These are phyloP conservation scores for Dendryphion nanum DNA, from an alignment of 2,329 filamentous ascomycete genomes.

Conservation along the genomic window DNA sequence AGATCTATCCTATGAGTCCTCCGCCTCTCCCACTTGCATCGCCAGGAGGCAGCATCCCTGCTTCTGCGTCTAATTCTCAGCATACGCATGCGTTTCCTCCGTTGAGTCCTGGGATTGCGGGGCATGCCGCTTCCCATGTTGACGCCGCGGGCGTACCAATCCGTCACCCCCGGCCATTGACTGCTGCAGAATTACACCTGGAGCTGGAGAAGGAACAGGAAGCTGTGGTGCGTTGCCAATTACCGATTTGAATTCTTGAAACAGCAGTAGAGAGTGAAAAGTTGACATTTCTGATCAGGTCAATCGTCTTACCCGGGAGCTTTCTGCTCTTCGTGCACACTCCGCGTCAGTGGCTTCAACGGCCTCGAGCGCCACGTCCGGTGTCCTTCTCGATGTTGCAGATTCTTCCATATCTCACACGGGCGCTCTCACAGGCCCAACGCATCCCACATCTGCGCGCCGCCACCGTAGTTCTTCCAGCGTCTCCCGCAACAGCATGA, in stretches of 20 bases:
- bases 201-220: constrained; percentile 95
- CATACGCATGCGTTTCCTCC: constrained; percentile 35
- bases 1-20: constrained; percentile 45
- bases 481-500: constrained; percentile 41
- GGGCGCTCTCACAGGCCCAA: constrained; percentile 46
- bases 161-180: constrained; percentile 83
- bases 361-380: constrained; percentile 54
- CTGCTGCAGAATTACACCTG: constrained; percentile 82
- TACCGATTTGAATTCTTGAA: background rate
- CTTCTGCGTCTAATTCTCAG: constrained; percentile 23
- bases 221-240: constrained; percentile 65
- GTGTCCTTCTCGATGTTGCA: constrained; percentile 45
- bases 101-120: constrained; percentile 31
- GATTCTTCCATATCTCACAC: constrained; percentile 46
- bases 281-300: constrained; percentile 56
- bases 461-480: constrained; percentile 58
- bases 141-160: constrained; percentile 61
- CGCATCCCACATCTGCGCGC: constrained; percentile 53
- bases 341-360: constrained; percentile 63
- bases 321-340: constrained; percentile 75
- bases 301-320: constrained; percentile 87
- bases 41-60: constrained; percentile 31
- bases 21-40: constrained; percentile 43
- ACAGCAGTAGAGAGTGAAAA: too few species aligned
- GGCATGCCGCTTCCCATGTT: constrained; percentile 20